phyloP scores from a whole-genome alignment of 2,329 filamentous ascomycete species.

The Berkeleyomyces basicola region DNA sequence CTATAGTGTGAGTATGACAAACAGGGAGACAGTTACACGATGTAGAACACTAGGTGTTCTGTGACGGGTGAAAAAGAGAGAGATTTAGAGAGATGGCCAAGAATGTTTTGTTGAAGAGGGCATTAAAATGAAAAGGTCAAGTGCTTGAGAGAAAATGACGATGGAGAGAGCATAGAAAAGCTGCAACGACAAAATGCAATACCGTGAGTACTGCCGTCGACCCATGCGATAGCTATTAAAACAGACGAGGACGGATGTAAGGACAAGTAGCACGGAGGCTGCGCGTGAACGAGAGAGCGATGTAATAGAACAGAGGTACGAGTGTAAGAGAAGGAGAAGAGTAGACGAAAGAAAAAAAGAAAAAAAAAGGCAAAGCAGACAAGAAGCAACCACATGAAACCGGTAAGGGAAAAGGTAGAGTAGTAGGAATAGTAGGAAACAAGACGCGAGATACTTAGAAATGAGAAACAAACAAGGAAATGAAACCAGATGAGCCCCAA shows the following conservation, averaged over 20 bases:
- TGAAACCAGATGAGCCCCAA: not conserved
- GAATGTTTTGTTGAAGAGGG: slow-evolving; percentile 2
- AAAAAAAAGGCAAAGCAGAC: slow-evolving; percentile 1
- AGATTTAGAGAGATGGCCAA: not conserved
- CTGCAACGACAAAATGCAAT: not conserved
- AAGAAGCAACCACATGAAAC: not conserved
- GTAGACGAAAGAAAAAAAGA: not conserved
- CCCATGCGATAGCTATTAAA: not conserved
- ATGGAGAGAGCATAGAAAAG: not conserved
- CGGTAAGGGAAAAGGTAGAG: not conserved
- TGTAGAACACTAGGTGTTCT: not conserved
- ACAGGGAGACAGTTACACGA: not conserved
- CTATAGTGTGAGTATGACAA: not conserved
- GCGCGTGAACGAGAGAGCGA: not conserved
- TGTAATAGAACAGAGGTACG: not conserved
- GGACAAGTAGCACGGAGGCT: not conserved
- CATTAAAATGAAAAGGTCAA: not conserved
- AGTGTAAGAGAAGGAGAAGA: not conserved
- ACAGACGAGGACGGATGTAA: not conserved
- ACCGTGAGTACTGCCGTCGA: not conserved
- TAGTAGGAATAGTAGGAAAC: not conserved
- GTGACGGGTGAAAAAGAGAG: not conserved
- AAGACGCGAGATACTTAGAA: too few species aligned
- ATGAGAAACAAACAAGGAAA: not conserved
- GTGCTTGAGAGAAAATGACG: not conserved